Evolutionary conservation across 805 yeast species (phyloP).

Genomic region (Kodamaea hsintzibuensis): DNA sequence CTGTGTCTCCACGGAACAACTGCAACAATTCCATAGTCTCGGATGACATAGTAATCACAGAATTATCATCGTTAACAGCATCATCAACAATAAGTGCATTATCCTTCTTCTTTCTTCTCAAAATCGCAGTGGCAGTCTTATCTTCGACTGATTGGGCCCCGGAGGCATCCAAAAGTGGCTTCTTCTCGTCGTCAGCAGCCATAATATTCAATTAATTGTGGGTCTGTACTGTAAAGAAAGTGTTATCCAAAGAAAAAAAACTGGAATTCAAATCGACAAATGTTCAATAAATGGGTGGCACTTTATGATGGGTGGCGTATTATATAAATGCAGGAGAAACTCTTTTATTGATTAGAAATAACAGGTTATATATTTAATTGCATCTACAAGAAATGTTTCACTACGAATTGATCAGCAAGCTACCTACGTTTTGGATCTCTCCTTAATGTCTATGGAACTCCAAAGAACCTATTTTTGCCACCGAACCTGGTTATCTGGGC

Average conservation of each 20-base stretch:
- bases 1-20: slow-evolving; percentile 97
- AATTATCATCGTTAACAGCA: slow-evolving; percentile 95
- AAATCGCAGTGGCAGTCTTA: slow-evolving; percentile 93
- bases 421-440: neutral
- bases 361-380: too few species aligned
- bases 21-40: slow-evolving; percentile 93
- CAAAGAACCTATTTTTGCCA: slow-evolving; percentile 6
- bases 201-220: slow-evolving; percentile 5
- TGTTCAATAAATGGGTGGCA: neutral
- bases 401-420: neutral
- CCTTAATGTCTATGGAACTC: neutral
- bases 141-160: slow-evolving; percentile 62
- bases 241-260: neutral
- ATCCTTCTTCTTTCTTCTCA: slow-evolving; percentile 97
- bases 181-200: slow-evolving; percentile 31
- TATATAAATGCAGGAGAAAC: neutral
- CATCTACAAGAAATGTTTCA: too few species aligned
- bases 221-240: slow-evolving; percentile 4
- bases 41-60: slow-evolving; percentile 92
- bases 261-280: neutral
- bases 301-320: neutral
- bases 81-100: slow-evolving; percentile 94
- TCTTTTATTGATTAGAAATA: neutral
- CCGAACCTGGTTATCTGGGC: neutral
- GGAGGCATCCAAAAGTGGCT: slow-evolving; percentile 54